A percentile compares a stretch with the other conserved stretches of the same genome.
Conservation (phyloP, 1,284 basidiomycete species). For the Austroboletus niveus region DNA sequence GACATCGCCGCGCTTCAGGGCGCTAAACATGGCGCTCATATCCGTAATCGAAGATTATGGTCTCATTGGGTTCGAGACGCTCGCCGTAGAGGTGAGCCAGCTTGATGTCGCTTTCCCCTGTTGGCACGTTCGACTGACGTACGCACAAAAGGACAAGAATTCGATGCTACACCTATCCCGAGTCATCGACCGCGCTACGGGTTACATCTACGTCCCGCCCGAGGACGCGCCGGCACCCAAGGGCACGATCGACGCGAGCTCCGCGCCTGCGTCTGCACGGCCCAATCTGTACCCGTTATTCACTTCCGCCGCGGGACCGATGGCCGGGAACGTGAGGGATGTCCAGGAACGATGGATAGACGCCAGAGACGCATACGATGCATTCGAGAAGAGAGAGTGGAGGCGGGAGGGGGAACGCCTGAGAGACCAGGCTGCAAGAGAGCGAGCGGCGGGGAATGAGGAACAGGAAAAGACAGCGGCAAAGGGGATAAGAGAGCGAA, state of each 20-base stretch:
- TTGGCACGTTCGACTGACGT: not conserved
- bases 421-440: slow-evolving; percentile 23
- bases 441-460: slow-evolving; percentile 8
- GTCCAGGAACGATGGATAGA: slow-evolving; percentile 91
- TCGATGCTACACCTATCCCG: slow-evolving; percentile 88
- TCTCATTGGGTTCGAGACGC: slow-evolving; percentile 95
- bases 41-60: slow-evolving; percentile 92
- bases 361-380: slow-evolving; percentile 74
- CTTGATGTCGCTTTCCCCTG: not conserved
- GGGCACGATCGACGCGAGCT: slow-evolving; percentile 47
- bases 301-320: slow-evolving; percentile 58
- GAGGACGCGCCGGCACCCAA: slow-evolving; percentile 48
- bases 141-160: slow-evolving; percentile 70
- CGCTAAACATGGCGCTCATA: slow-evolving; percentile 87
- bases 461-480: slow-evolving; percentile 2
- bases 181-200: slow-evolving; percentile 84
- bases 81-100: slow-evolving; percentile 82
- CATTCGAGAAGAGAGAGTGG: slow-evolving; percentile 72
- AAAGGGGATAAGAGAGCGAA: slow-evolving; percentile 29
- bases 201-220: slow-evolving; percentile 80
- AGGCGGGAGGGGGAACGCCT: slow-evolving; percentile 53
- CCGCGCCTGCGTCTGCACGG: slow-evolving; percentile 39
- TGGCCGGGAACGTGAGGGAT: slow-evolving; percentile 64
- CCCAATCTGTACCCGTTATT: slow-evolving; percentile 70
- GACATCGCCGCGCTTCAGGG: slow-evolving; percentile 63